phyloP scores from a whole-genome alignment of 2,329 filamentous ascomycete species.

The Aspergillus sojae region DNA sequence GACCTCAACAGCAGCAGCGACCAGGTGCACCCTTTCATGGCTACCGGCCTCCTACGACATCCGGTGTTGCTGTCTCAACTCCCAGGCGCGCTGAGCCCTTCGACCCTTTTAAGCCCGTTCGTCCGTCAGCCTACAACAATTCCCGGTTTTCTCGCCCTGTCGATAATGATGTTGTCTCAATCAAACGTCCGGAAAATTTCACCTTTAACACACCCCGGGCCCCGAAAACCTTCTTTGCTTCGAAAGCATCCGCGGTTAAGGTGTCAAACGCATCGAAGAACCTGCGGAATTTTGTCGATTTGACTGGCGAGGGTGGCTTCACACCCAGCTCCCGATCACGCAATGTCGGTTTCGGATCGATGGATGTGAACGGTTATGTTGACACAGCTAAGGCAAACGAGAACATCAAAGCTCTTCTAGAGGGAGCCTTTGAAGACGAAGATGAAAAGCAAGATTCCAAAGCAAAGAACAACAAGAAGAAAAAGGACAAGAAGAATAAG shows the following conservation, averaged over 20 bases:
- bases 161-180: conserved; percentile 43
- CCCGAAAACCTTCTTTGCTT: conserved; percentile 57
- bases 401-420: conserved; percentile 54
- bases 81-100: conserved; percentile 34
- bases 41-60: conserved; percentile 22
- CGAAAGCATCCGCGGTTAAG: conserved; percentile 45
- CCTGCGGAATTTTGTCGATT: conserved; percentile 51
- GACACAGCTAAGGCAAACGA: conserved; percentile 54
- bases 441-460: conserved; percentile 47
- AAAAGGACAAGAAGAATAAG: conserved; percentile 23
- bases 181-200: conserved; percentile 54
- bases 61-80: conserved; percentile 24
- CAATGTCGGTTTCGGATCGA: conserved; percentile 55
- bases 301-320: conserved; percentile 51
- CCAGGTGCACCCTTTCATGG: conserved; percentile 22
- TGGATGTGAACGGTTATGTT: conserved; percentile 57
- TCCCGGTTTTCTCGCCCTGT: conserved; percentile 24
- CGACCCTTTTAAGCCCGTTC: conserved; percentile 44
- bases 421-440: conserved; percentile 55
- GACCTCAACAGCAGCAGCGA: conserved; percentile 31
- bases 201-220: conserved; percentile 53
- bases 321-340: conserved; percentile 51
- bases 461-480: conserved; percentile 30
- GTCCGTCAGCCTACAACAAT: conserved; percentile 41
- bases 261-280: conserved; percentile 47